Evolutionary conservation across 371 early-diverging fungal genomes (phyloP).

Genomic region (Mucor piriformis): DNA sequence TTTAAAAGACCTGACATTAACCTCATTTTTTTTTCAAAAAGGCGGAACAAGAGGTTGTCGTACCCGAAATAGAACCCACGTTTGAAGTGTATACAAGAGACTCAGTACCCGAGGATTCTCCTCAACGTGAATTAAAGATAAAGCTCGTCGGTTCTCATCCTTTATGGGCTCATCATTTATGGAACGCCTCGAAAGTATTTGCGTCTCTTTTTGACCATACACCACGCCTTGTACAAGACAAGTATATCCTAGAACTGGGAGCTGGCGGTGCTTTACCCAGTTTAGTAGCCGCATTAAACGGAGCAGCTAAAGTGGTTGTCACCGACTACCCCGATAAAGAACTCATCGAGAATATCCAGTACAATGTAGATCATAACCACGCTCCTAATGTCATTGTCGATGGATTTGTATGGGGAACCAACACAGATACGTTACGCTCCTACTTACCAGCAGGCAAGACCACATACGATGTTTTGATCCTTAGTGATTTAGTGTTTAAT

Average conservation of each 20-base stretch:
- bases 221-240: conserved; percentile 58
- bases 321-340: conserved; percentile 92
- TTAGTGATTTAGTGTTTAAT: conserved; percentile 92
- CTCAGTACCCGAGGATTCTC: conserved; percentile 3
- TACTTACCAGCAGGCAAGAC: conserved; percentile 30
- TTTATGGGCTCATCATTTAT: conserved; percentile 89
- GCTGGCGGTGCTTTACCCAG: conserved; percentile 92
- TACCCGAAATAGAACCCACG: conserved; percentile 54
- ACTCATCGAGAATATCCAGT: conserved; percentile 75
- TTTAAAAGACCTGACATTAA: too few relatives aligned
- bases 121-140: conserved; percentile 44
- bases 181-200: conserved; percentile 90
- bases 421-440: conserved; percentile 54
- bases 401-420: conserved; percentile 89
- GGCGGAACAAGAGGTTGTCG: conserved; percentile 42
- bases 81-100: conserved; percentile 55
- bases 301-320: conserved; percentile 76
- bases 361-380: conserved; percentile 61
- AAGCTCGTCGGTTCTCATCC: conserved; percentile 80
- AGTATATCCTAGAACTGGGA: conserved; percentile 86
- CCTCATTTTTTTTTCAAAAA: neutral
- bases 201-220: conserved; percentile 76
- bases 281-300: conserved; percentile 73
- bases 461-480: conserved; percentile 79
- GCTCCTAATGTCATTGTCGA: conserved; percentile 18